phyloP scores from a whole-genome alignment of 2,329 filamentous ascomycete species.

The Trichoderma koningii region DNA sequence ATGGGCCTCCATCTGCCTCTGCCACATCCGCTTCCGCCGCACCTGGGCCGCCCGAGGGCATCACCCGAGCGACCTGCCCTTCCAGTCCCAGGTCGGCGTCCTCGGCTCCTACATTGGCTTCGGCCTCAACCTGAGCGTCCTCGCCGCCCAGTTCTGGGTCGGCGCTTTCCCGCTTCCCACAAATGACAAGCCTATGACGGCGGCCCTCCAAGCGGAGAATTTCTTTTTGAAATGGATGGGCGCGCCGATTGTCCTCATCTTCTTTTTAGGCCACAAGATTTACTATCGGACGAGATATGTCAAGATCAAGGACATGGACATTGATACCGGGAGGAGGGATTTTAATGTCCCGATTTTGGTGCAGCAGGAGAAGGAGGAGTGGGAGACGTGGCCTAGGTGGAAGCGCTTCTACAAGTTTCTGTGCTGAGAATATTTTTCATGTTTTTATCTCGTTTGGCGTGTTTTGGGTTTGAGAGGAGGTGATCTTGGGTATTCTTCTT shows the following conservation, averaged over 20 bases:
- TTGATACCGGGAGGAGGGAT: conserved; percentile 81
- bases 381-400: conserved; percentile 70
- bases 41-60: conserved; percentile 74
- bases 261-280: conserved; percentile 76
- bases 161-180: conserved; percentile 73
- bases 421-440: conserved; percentile 51
- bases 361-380: conserved; percentile 77
- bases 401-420: conserved; percentile 74
- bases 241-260: conserved; percentile 65
- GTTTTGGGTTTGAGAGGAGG: too few species aligned
- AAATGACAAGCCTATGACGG: conserved; percentile 41
- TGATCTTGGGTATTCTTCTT: neutral
- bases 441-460: neutral
- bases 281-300: conserved; percentile 70
- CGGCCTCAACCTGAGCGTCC: conserved; percentile 70
- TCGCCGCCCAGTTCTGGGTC: conserved; percentile 86
- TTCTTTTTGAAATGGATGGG: conserved; percentile 77
- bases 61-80: conserved; percentile 75
- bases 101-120: conserved; percentile 80
- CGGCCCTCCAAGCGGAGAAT: conserved; percentile 53
- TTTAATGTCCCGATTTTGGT: conserved; percentile 78
- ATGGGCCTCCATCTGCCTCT: conserved; percentile 83
- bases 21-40: conserved; percentile 85
- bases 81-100: conserved; percentile 76
- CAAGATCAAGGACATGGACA: conserved; percentile 73